Evolutionary conservation across 2,329 filamentous ascomycete genomes (phyloP).

Genomic region (Colletotrichum spinosum): DNA sequence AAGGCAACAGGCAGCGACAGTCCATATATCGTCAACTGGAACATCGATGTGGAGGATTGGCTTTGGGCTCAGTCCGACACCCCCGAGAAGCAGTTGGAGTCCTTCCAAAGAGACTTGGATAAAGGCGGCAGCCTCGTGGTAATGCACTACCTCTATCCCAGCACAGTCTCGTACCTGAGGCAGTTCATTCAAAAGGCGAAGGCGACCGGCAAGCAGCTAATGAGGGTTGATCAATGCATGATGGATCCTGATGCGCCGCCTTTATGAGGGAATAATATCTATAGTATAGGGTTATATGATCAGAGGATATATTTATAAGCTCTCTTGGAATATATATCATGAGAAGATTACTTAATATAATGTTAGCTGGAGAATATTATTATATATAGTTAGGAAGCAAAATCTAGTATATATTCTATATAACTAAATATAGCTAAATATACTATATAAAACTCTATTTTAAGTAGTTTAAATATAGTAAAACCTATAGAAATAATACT

Average conservation of each 20-base stretch:
- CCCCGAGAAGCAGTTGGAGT: conserved; percentile 74
- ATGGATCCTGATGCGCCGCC: conserved; percentile 49
- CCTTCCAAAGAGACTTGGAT: conserved; percentile 73
- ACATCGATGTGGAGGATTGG: conserved; percentile 79
- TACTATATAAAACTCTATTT: too few relatives aligned
- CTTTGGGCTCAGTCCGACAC: conserved; percentile 71
- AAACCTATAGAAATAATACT: too few relatives aligned
- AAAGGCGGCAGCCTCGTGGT: conserved; percentile 74
- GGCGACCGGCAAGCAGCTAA: conserved; percentile 69
- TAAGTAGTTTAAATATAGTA: too few relatives aligned
- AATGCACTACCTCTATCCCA: conserved; percentile 75
- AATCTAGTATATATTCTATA: too few relatives aligned
- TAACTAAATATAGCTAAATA: too few relatives aligned
- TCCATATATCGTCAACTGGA: conserved; percentile 74
- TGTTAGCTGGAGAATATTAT: too few relatives aligned
- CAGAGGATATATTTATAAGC: too few relatives aligned
- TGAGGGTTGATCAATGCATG: conserved; percentile 51
- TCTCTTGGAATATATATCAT: too few relatives aligned
- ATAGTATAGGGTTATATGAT: not conserved
- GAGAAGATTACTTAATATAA: too few relatives aligned
- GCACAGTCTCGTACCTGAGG: conserved; percentile 72
- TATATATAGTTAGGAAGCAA: too few relatives aligned
- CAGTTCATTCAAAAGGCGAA: conserved; percentile 76
- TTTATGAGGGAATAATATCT: conserved; percentile 30
- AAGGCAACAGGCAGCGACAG: conserved; percentile 60